Percentiles rank a stretch among this genome's conserved stretches.
phyloP scores from a whole-genome alignment of 2,329 filamentous ascomycete genomes.

The Emmonsia crescens region DNA sequence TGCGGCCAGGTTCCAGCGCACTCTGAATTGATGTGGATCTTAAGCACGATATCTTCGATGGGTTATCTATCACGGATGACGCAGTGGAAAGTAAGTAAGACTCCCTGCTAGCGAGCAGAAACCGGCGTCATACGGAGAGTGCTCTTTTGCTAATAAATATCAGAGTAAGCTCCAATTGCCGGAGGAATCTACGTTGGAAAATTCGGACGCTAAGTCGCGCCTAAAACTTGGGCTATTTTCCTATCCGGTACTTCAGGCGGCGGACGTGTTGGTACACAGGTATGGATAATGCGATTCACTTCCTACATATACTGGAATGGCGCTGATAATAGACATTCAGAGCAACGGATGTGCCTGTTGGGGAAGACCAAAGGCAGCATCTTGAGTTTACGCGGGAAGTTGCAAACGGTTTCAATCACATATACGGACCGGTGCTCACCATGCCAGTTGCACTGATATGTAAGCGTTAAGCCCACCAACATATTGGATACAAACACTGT shows the following conservation, averaged over 20 bases:
- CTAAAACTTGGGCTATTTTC: constrained; percentile 87
- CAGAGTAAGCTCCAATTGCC: constrained; percentile 63
- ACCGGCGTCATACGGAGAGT: not conserved
- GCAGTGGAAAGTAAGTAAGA: constrained; percentile 75
- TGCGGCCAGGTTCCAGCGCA: constrained; percentile 58
- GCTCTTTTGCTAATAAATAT: constrained; percentile 3
- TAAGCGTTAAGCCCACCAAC: constrained; percentile 27
- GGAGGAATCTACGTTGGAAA: constrained; percentile 49
- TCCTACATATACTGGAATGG: constrained; percentile 10
- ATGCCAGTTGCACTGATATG: constrained; percentile 62
- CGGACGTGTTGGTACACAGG: constrained; percentile 82
- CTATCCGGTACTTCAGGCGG: constrained; percentile 90
- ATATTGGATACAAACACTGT: not conserved
- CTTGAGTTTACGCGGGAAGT: constrained; percentile 85
- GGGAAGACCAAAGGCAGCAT: constrained; percentile 90
- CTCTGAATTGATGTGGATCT: constrained; percentile 90
- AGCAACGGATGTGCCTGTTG: constrained; percentile 89
- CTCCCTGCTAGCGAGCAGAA: constrained; percentile 8
- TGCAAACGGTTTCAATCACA: constrained; percentile 75
- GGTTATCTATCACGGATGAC: constrained; percentile 98
- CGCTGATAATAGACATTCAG: constrained; percentile 29
- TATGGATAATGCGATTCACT: constrained; percentile 21
- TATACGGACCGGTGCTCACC: constrained; percentile 54
- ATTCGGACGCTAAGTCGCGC: constrained; percentile 44
- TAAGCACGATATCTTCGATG: constrained; percentile 82